A percentile compares a stretch with the other conserved stretches of the same genome.
Evolutionary conservation across 768 basidiomycete species (phyloP).

Genomic region (Leucosporidium creatinivorum): DNA sequence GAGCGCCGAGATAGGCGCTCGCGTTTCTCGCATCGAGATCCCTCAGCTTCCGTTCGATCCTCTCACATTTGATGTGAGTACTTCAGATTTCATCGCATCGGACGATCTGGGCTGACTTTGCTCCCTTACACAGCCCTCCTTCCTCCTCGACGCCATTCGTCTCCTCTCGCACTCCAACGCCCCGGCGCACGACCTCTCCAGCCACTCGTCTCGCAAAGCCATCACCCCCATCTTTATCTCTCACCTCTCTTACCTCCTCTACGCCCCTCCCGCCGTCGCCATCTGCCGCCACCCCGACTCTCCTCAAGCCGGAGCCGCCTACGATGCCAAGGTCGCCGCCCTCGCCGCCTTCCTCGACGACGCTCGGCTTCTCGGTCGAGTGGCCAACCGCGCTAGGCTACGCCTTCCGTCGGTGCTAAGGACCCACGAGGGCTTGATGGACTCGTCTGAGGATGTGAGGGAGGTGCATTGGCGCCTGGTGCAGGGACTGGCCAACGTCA

Average conservation of each 20-base stretch:
- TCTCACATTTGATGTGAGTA: constrained; percentile 27
- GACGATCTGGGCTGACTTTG: background rate
- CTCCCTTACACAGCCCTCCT: constrained; percentile 21
- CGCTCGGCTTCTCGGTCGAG: constrained; percentile 31
- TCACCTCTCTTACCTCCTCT: constrained; percentile 34
- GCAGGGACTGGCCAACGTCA: constrained; percentile 12
- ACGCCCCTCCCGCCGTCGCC: constrained; percentile 14
- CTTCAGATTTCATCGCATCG: background rate
- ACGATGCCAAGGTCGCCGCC: constrained; percentile 34
- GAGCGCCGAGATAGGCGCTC: constrained; percentile 6
- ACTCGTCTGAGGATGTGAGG: constrained; percentile 1
- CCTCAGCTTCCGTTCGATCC: constrained; percentile 26
- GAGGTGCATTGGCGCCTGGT: constrained; percentile 20
- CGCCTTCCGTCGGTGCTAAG: constrained; percentile 21
- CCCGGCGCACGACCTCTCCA: background rate
- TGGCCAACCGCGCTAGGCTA: constrained; percentile 29
- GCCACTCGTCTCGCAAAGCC: constrained; percentile 1
- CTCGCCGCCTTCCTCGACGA: constrained; percentile 37
- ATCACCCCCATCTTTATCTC: constrained; percentile 20
- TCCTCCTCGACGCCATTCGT: constrained; percentile 34
- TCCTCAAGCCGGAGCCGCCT: constrained; percentile 19
- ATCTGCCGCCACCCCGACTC: constrained; percentile 15
- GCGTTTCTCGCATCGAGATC: background rate
- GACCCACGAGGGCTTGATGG: constrained; percentile 20
- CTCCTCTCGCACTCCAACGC: constrained; percentile 25